Conservation (phyloP, 768 basidiomycete genomes). For the Lentinula lateritia region DNA sequence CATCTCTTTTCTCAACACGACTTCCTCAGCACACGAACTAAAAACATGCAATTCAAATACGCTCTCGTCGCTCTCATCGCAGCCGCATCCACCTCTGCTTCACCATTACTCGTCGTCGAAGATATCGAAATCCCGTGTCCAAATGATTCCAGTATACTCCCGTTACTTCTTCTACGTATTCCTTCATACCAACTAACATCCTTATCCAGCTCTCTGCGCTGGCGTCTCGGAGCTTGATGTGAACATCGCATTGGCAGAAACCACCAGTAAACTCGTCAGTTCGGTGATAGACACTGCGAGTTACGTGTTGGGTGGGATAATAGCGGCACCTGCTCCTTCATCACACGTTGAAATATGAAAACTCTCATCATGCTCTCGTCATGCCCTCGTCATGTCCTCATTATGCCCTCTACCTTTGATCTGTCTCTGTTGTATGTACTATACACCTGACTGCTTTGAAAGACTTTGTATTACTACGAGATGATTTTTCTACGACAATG, state of each 20-base stretch:
- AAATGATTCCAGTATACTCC: background rate
- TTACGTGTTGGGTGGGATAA: background rate
- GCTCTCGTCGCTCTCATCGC: background rate
- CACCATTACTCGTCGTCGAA: background rate
- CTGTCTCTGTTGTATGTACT: too few species aligned
- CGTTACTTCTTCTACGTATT: too few species aligned
- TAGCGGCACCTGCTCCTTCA: background rate
- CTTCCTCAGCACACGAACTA: too few species aligned
- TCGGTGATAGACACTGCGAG: background rate
- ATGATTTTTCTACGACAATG: too few species aligned
- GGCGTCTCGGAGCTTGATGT: background rate
- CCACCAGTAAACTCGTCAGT: background rate
- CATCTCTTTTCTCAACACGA: too few species aligned
- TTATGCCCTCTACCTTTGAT: too few species aligned
- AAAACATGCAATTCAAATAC: background rate
- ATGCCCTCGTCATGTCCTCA: too few species aligned
- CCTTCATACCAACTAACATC: too few species aligned
- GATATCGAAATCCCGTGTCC: background rate
- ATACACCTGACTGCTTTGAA: too few species aligned
- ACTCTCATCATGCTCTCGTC: too few species aligned
- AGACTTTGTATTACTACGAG: too few species aligned
- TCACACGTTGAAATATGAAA: background rate
- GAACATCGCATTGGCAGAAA: background rate
- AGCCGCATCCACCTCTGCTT: background rate
- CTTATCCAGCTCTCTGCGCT: background rate